Conservation (phyloP, 176 grass and related monocot genomes). For the Thinopyrum elongatum region DNA sequence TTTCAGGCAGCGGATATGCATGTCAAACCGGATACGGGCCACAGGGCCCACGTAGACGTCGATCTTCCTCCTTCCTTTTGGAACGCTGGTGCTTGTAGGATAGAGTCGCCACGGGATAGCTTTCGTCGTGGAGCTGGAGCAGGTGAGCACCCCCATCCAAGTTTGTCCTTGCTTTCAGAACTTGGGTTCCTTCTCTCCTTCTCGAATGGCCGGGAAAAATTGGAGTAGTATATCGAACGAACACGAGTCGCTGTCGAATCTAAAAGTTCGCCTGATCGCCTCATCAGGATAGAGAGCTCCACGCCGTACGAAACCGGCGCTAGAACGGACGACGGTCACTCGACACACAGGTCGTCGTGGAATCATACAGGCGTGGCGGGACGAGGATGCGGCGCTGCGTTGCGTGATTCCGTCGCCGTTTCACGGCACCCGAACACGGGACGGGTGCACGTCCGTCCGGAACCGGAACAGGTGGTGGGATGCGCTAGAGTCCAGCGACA, state of each 20-base stretch:
- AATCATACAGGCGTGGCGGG: not conserved
- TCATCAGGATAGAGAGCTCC: not conserved
- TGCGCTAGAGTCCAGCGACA: not conserved
- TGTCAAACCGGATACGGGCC: not conserved
- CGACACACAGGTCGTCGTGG: not conserved
- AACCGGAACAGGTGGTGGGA: not conserved
- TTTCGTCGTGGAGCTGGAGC: not conserved
- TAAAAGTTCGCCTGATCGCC: not conserved
- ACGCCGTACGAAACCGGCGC: not conserved
- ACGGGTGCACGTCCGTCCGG: too few species aligned
- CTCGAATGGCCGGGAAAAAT: not conserved
- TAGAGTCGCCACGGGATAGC: not conserved
- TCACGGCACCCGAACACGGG: not conserved
- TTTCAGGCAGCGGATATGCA: not conserved
- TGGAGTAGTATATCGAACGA: not conserved
- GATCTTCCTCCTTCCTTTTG: not conserved
- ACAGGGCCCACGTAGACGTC: not conserved
- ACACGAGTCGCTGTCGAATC: slow-evolving; percentile 11
- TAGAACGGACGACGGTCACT: not conserved
- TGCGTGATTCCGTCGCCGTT: slow-evolving; percentile 1
- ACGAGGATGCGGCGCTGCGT: not conserved
- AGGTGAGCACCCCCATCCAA: not conserved
- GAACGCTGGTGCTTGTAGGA: not conserved
- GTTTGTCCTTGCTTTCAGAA: not conserved
- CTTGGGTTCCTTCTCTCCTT: not conserved